Percentiles rank a stretch among this genome's conserved stretches.
Conservation (phyloP, 192 early-diverging fungal species). For the Coemansia sp. region DNA sequence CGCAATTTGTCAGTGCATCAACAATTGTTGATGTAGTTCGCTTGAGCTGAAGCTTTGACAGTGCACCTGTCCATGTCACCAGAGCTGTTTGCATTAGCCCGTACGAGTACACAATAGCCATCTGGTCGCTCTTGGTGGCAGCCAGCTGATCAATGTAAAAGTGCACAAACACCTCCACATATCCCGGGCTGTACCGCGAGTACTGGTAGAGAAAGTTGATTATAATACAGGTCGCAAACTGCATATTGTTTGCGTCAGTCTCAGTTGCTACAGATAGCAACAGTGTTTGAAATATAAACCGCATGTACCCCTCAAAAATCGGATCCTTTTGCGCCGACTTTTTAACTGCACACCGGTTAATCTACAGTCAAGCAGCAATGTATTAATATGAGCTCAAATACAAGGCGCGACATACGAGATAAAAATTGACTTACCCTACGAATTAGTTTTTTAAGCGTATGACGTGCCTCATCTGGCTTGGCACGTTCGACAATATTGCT, state of each 20-base stretch:
- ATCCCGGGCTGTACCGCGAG: conserved; percentile 26
- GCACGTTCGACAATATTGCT: neutral
- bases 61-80: conserved; percentile 22
- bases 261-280: conserved; percentile 32
- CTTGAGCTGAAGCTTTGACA: conserved; percentile 9
- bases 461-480: neutral
- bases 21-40: conserved; percentile 17
- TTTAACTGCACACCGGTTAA: conserved; percentile 21
- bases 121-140: conserved; percentile 18
- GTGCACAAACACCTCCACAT: conserved; percentile 22
- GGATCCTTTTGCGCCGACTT: conserved; percentile 8
- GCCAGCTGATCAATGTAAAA: conserved; percentile 29
- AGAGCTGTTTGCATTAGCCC: conserved; percentile 31
- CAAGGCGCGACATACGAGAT: neutral
- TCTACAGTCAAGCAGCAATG: conserved; percentile 14
- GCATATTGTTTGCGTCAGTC: conserved; percentile 23
- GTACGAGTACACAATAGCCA: conserved; percentile 24
- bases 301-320: conserved; percentile 19
- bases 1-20: conserved; percentile 24
- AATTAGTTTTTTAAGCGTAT: neutral
- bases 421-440: conserved; percentile 6
- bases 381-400: neutral
- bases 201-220: conserved; percentile 44
- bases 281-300: conserved; percentile 28
- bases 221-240: conserved; percentile 23